Evolutionary conservation across 179 eudicot species (phyloP).

Genomic region (Kewa caespitosa): DNA sequence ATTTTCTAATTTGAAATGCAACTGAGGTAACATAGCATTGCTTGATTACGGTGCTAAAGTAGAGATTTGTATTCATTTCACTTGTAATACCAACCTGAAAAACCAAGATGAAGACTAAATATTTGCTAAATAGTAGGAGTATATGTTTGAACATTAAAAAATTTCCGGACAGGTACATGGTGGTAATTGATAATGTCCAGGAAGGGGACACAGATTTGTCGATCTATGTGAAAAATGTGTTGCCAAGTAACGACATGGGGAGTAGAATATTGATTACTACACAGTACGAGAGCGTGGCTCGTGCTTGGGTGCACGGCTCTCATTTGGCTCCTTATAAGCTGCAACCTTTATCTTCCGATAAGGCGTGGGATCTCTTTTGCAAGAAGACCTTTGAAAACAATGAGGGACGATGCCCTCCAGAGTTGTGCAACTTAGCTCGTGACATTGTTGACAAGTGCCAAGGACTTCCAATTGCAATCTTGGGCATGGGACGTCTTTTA

Average conservation of each 20-base stretch:
- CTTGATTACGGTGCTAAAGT: no score
- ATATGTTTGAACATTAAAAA: not conserved
- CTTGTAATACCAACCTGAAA: no score
- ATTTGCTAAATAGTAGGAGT: no score
- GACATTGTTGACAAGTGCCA: conserved; percentile 29
- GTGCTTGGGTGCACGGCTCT: conserved; percentile 15
- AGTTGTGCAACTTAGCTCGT: conserved; percentile 10
- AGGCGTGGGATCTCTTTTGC: conserved; percentile 38
- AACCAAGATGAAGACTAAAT: no score
- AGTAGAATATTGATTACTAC: conserved; percentile 36
- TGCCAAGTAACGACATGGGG: conserved; percentile 20
- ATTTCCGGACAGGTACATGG: conserved; percentile 20
- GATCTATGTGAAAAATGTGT: conserved; percentile 1
- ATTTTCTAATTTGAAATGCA: no score
- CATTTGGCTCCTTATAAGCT: conserved; percentile 13
- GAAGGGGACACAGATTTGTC: conserved; percentile 11
- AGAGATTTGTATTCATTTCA: no score
- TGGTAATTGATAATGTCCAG: conserved; percentile 36
- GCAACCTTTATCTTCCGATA: conserved; percentile 17
- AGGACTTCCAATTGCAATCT: conserved; percentile 38
- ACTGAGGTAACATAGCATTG: no score
- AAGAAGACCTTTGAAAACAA: conserved; percentile 25
- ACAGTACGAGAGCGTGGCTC: conserved; percentile 31
- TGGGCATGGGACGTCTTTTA: conserved; percentile 30
- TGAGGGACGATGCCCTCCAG: conserved; percentile 14